phyloP scores from a whole-genome alignment of 768 basidiomycete genomes.

The Suillus americanus region DNA sequence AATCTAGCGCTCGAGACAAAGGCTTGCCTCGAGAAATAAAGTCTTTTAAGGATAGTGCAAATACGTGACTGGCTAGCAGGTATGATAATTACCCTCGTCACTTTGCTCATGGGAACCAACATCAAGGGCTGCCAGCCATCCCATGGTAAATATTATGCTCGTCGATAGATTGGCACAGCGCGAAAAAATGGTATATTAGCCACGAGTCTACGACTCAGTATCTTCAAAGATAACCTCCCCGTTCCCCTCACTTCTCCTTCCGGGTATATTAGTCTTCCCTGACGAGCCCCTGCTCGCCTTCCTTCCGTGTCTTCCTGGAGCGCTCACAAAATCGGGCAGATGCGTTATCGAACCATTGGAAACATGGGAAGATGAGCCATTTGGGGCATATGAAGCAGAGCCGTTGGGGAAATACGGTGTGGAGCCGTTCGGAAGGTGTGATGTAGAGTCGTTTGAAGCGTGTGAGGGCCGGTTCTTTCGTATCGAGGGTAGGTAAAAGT shows the following conservation, averaged over 20 bases:
- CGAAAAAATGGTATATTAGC: background rate
- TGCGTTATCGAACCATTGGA: slow-evolving; percentile 46
- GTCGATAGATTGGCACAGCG: background rate
- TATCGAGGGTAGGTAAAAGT: slow-evolving; percentile 67
- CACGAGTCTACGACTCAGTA: background rate
- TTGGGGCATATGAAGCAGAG: background rate
- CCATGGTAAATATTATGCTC: slow-evolving; percentile 1
- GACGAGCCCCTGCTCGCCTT: slow-evolving; percentile 25
- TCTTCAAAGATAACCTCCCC: slow-evolving; percentile 59
- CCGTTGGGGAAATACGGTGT: background rate
- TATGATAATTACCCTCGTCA: background rate
- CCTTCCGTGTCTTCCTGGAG: slow-evolving; percentile 39
- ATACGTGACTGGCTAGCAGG: background rate
- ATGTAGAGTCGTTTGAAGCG: background rate
- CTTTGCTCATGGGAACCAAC: background rate
- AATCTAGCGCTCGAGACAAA: background rate
- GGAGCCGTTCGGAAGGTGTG: slow-evolving; percentile 3
- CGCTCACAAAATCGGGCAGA: slow-evolving; percentile 65
- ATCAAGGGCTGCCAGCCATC: background rate
- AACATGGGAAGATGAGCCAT: background rate
- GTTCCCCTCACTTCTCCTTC: slow-evolving; percentile 42
- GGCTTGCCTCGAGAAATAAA: background rate
- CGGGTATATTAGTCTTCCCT: slow-evolving; percentile 32
- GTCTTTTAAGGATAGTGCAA: background rate
- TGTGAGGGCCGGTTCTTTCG: slow-evolving; percentile 36